Evolutionary conservation across 139 green algal species (phyloP).

Genomic region (Auxenochlorella pyrenoidosa): DNA sequence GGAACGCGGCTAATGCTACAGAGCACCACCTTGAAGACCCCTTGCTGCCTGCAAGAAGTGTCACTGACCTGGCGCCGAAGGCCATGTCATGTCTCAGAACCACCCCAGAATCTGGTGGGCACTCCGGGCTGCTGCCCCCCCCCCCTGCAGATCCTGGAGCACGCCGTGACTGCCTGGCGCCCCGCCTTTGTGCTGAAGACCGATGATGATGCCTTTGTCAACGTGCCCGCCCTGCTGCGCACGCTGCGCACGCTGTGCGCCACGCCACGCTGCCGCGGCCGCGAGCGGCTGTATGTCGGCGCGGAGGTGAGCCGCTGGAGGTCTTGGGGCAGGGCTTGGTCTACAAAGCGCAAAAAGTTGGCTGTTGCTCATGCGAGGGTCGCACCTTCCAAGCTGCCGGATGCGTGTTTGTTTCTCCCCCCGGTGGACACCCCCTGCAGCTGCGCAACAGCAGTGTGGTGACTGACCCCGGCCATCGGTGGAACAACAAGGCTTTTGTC

Average conservation of each 20-base stretch:
- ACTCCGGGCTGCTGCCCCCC: no score
- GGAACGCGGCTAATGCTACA: no score
- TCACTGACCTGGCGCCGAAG: no score
- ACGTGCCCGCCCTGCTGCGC: background rate
- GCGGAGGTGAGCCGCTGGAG: background rate
- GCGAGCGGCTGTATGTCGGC: background rate
- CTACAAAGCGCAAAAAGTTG: no score
- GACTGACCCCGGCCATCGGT: background rate
- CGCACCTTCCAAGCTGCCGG: no score
- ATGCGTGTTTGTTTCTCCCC: no score
- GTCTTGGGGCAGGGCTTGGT: no score
- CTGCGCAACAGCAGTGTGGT: background rate
- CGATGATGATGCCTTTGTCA: background rate
- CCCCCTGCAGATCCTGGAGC: background rate
- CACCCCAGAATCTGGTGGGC: no score
- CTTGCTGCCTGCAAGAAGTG: no score
- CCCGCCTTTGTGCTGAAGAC: background rate
- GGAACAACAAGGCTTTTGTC: background rate
- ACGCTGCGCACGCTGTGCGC: background rate
- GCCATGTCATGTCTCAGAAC: no score
- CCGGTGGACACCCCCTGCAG: background rate
- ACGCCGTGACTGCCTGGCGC: background rate
- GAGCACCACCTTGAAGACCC: no score
- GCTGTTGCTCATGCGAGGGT: no score
- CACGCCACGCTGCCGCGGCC: background rate